A percentile compares a stretch with the other conserved stretches of the same genome.
Evolutionary conservation across 345 rosid genomes (phyloP).

Genomic region (Angophora floribunda): DNA sequence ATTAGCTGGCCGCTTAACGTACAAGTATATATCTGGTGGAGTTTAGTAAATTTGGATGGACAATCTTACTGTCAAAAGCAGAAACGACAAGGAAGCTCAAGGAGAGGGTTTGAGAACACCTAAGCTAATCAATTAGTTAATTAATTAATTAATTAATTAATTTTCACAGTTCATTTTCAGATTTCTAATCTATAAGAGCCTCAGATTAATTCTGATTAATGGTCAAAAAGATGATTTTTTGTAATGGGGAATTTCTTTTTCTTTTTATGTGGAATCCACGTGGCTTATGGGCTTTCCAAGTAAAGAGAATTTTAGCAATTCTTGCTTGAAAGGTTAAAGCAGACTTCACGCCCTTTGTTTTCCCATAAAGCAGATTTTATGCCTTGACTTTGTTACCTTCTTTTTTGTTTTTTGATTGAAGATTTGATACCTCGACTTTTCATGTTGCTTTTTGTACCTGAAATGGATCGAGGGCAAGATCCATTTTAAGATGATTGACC

Average conservation of each 20-base stretch:
- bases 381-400: not conserved
- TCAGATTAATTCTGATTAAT: not conserved
- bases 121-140: not conserved
- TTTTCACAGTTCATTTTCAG: not conserved
- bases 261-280: not conserved
- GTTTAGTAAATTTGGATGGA: not conserved
- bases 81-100: not conserved
- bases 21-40: not conserved
- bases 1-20: not conserved
- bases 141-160: not conserved
- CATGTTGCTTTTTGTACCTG: not conserved
- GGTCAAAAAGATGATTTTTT: not conserved
- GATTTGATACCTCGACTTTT: not conserved
- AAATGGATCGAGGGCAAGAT: not conserved
- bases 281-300: not conserved
- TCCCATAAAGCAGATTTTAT: not conserved
- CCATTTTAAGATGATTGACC: not conserved
- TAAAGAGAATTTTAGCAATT: not conserved
- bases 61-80: not conserved
- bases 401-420: not conserved
- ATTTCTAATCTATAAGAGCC: not conserved
- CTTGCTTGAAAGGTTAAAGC: not conserved
- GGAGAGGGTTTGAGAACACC: too few species aligned
- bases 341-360: not conserved
- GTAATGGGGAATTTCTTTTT: not conserved